A percentile compares a stretch with the other conserved stretches of the same genome.
Conservation (phyloP, 2,329 filamentous ascomycete genomes). For the Anthostomella pinea region DNA sequence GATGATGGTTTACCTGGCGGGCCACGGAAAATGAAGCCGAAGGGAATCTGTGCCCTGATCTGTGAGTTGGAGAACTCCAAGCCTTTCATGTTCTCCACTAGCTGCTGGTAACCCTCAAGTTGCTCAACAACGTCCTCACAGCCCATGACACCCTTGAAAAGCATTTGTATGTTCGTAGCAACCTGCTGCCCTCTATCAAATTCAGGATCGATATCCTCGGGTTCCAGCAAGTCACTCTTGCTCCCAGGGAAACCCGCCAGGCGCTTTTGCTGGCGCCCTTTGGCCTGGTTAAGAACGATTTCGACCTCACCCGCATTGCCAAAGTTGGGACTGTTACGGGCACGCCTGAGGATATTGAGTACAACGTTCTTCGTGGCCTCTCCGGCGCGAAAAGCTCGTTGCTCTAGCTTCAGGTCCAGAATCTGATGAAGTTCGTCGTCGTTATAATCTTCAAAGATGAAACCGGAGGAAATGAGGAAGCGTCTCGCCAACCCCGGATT, state of each 20-base stretch:
- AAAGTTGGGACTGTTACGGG: constrained; percentile 44
- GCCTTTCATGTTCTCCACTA: no score
- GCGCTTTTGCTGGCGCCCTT: no score
- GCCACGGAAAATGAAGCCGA: constrained; percentile 68
- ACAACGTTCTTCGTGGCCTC: constrained; percentile 50
- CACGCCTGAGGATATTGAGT: constrained; percentile 56
- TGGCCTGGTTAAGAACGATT: constrained; percentile 11
- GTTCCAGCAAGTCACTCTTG: no score
- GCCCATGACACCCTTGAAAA: no score
- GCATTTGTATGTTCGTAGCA: no score
- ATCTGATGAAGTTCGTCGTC: constrained; percentile 56
- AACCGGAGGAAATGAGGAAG: constrained; percentile 62
- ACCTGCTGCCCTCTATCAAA: no score
- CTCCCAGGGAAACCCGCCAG: no score
- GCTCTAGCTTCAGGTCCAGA: constrained; percentile 58
- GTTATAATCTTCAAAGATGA: constrained; percentile 67
- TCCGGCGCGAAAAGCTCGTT: constrained; percentile 51
- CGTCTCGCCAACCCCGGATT: constrained; percentile 67
- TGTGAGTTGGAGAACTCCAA: constrained; percentile 53
- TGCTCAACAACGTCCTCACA: constrained; percentile 51
- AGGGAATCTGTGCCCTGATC: constrained; percentile 57
- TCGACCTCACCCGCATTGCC: constrained; percentile 28
- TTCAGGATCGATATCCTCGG: no score
- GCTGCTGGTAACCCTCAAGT: constrained; percentile 56
- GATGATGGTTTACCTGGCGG: no score